Base-by-base conservation (phyloP, 2,329 filamentous ascomycete genomes). In the Fulvia fulva region DNA sequence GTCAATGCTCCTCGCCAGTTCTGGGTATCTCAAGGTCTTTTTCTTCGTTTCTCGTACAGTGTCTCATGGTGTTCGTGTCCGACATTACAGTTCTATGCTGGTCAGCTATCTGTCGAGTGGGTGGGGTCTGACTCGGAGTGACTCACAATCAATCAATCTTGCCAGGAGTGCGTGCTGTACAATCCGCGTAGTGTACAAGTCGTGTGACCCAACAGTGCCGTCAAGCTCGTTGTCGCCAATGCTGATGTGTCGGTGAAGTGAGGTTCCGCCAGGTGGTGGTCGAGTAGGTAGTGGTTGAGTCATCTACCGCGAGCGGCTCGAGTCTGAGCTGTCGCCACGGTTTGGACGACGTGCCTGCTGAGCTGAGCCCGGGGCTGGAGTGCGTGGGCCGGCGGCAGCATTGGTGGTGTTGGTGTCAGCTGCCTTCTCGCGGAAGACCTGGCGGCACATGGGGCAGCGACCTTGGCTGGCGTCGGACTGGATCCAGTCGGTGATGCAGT, bases 391-490 rank as follows among this genome's bases (percentile, higher is more conserved):
- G 44, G 44, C 25, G 53, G 43, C 37, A 12, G 44, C 28, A 11
- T 30, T 55, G 46, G 28, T 28, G 34, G 43, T 56, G 49, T 30
- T 44, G 25, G 52, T 41, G 25, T 65, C 67, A 9, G 69, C 68
- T 25, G 67, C 65, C 59, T 71, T 73, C 65, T 71, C 65, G 49
- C 65, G 63, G 61, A 72, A 73, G n/a, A 65, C 91, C 75, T 97
- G 94, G 66, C 94, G 85, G 73, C 94, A 99, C 94, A 99, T 97
- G 26, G 94, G 94, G 73, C 94, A 99, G 63, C 97, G 88, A 22
- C 93, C 93, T 68, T 91, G 93, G 26, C 92, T 90, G 12, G 90
- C 87, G 63, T 97, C 94, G 73, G 97, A 92, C 70, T 94, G 90
- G 67, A 99, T 91, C 94, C 94, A 99, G 70, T 91, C 90, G 68